A percentile compares a stretch with the other conserved stretches of the same genome.
These are phyloP conservation scores for Suillus variegatus DNA, from an alignment of 768 basidiomycete species.

Conservation along the genomic window DNA sequence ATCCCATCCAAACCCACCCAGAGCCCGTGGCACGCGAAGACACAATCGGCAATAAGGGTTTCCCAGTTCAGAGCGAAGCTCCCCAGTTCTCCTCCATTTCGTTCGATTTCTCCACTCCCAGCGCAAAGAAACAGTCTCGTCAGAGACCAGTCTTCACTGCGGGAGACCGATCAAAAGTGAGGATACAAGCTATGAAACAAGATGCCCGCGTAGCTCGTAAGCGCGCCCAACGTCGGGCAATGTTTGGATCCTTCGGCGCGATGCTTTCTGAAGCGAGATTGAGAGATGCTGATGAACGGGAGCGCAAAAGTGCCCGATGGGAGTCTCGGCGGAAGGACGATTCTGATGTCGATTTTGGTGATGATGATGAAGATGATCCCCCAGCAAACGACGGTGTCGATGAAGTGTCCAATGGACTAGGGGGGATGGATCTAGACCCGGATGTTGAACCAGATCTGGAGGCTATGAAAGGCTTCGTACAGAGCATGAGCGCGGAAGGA, in stretches of 20 bases:
- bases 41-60: not conserved
- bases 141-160: slow-evolving; percentile 33
- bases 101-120: slow-evolving; percentile 16
- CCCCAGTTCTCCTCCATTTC: slow-evolving; percentile 31
- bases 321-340: slow-evolving; percentile 59
- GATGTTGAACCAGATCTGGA: slow-evolving; percentile 49
- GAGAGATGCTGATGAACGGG: slow-evolving; percentile 33
- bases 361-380: slow-evolving; percentile 34
- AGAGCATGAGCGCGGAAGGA: slow-evolving; percentile 50
- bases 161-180: slow-evolving; percentile 24
- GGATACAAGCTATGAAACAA: slow-evolving; percentile 26
- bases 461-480: slow-evolving; percentile 56
- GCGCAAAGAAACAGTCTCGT: slow-evolving; percentile 21
- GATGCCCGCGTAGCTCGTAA: slow-evolving; percentile 11
- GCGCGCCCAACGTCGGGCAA: slow-evolving; percentile 25
- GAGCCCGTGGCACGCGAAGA: not conserved
- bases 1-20: slow-evolving; percentile 10
- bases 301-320: slow-evolving; percentile 39
- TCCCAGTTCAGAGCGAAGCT: slow-evolving; percentile 10
- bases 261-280: slow-evolving; percentile 55
- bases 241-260: slow-evolving; percentile 55
- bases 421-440: slow-evolving; percentile 67
- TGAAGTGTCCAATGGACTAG: slow-evolving; percentile 30
- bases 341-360: slow-evolving; percentile 72
- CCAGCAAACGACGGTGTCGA: slow-evolving; percentile 29